Evolutionary conservation across 2,329 filamentous ascomycete genomes (phyloP), one percentile per base, ranked within the genome.

Genomic region (Lasiodiplodia citricola): DNA sequence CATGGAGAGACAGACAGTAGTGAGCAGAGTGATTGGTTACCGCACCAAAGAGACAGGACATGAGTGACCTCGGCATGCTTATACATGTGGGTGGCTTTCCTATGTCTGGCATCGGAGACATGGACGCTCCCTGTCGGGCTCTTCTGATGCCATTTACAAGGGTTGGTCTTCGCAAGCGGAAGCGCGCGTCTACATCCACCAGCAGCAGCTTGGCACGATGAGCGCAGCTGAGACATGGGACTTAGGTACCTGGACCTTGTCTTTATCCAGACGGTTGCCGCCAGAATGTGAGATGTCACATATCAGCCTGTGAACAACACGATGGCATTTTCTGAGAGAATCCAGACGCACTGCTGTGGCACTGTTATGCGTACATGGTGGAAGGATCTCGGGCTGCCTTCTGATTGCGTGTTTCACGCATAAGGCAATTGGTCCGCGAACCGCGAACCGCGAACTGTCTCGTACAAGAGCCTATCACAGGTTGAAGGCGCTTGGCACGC

Each of bases 231-330:
- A 52, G 47, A 35, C 16, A 21, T 21, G 44, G n/a, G n/a, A 21
- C 23, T n/a, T 23, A n/a, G 11, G 16, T 4, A 37, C 41, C 18
- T 8, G 0, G 11, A 16, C 18, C 16, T 8, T 62, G 28, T 28
- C 16, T n/a, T 13, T 3, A 14, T 8, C 21, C 23, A 28, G 18
- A 25, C 5, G 13, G 11, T 37, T 21, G 14, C 25, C 25, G 41
- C 58, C 4, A 14, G 7, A 62, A 35, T 50, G 25, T 51, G 58
- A 62, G 41, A 62, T 25, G 31, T 62, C 58, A 62, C 58, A 50
- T 37, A n/a, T 50, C 38, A 18, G 10, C 38, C 37, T 21, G 10
- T 47, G 18, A 14, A 51, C 25, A 14, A 21, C 4, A 25, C 31
- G 18, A 50, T 18, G 25, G 4, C 25, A 13, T 18, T 10, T 11